Evolutionary conservation across 208 protist species (phyloP).

Genomic region (Phytomonas sp.): DNA sequence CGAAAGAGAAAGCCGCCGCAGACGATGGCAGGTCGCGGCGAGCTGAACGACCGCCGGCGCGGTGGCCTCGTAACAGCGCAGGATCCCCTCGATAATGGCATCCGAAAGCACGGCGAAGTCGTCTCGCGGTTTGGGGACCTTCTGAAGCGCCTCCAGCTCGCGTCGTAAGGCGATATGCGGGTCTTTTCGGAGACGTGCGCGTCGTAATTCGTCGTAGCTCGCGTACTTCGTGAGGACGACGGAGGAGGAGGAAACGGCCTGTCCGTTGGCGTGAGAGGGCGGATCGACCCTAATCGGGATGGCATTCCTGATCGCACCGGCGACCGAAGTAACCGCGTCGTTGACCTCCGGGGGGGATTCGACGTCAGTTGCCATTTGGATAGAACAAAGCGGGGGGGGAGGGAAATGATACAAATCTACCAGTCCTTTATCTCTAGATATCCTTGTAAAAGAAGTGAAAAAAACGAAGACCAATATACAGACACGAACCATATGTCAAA

Average conservation of each 20-base stretch:
- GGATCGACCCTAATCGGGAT: not conserved
- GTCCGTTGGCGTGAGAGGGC: not conserved
- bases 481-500: not conserved
- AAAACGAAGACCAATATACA: not conserved
- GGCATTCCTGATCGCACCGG: not conserved
- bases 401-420: not conserved
- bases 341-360: not conserved
- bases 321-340: not conserved
- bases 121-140: constrained; percentile 26
- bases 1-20: constrained; percentile 27
- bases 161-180: constrained; percentile 9
- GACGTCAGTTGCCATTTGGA: not conserved
- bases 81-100: constrained; percentile 21
- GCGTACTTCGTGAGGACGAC: not conserved
- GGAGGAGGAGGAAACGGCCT: not conserved
- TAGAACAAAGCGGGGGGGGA: not conserved
- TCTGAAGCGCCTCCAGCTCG: constrained; percentile 27
- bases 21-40: constrained; percentile 33
- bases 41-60: constrained; percentile 25
- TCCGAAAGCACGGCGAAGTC: constrained; percentile 32
- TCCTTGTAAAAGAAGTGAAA: not conserved
- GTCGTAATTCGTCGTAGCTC: not conserved
- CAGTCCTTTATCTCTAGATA: not conserved
- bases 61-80: constrained; percentile 20
- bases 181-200: not conserved